Evolutionary conservation across 139 green algal genomes (phyloP).

Genomic region (Edaphochlamys debaryana): DNA sequence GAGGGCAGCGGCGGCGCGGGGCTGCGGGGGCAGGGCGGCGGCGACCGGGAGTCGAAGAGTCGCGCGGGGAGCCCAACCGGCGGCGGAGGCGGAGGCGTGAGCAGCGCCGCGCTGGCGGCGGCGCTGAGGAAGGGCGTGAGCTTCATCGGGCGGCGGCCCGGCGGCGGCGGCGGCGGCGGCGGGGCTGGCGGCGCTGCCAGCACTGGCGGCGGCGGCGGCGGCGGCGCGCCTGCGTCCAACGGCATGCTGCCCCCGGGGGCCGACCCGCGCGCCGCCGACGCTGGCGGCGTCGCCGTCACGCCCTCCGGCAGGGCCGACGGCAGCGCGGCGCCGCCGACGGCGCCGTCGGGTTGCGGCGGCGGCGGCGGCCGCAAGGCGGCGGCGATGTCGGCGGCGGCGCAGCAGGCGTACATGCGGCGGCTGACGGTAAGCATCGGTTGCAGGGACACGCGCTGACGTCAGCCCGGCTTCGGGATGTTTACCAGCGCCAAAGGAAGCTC

Average conservation of each 20-base stretch:
- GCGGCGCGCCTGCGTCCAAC: no score
- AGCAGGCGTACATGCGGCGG: slow-evolving; percentile 8
- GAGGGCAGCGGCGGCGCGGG: neutral
- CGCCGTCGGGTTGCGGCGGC: neutral
- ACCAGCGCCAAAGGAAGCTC: no score
- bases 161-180: neutral
- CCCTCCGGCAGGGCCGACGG: neutral
- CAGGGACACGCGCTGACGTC: no score
- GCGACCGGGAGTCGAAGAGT: neutral
- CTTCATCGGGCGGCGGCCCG: neutral
- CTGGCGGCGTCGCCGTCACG: neutral
- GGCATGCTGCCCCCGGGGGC: no score
- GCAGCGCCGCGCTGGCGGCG: neutral
- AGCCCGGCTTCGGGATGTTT: no score
- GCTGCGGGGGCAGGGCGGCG: no score
- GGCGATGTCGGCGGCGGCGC: neutral
- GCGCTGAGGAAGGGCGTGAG: slow-evolving; percentile 16
- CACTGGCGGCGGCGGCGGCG: neutral
- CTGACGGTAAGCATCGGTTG: no score
- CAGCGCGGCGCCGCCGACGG: neutral
- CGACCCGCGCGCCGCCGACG: neutral
- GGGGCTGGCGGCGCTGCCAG: neutral
- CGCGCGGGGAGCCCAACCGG: neutral
- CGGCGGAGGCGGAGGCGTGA: neutral
- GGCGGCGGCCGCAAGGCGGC: neutral